Evolutionary conservation across 768 basidiomycete species (phyloP).

Genomic region (Collybia nuda): DNA sequence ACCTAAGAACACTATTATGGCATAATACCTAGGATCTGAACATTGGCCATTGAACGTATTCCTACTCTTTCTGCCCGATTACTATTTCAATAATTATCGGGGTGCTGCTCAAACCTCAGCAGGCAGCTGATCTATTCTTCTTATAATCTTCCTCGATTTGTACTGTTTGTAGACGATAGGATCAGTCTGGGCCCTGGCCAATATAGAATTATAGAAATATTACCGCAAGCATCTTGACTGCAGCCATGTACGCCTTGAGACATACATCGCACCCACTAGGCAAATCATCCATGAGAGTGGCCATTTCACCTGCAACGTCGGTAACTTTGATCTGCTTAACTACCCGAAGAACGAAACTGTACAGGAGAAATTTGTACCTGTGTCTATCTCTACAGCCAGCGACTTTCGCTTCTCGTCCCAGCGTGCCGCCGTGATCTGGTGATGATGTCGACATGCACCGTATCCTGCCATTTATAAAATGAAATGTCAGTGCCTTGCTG

Average conservation of each 20-base stretch:
- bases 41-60: constrained; percentile 2
- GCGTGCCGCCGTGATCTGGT: constrained; percentile 34
- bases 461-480: constrained; percentile 39
- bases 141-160: constrained; percentile 58
- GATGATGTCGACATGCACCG: constrained; percentile 57
- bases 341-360: not conserved
- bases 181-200: not conserved
- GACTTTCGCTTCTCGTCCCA: constrained; percentile 55
- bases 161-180: constrained; percentile 42
- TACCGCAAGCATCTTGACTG: constrained; percentile 70
- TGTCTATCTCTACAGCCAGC: constrained; percentile 49
- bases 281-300: constrained; percentile 42
- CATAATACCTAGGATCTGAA: constrained; percentile 65
- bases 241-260: constrained; percentile 59
- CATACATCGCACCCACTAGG: constrained; percentile 48
- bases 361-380: constrained; percentile 34
- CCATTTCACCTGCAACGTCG: constrained; percentile 71
- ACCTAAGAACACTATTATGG: constrained; percentile 85
- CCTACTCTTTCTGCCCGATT: not conserved
- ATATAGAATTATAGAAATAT: constrained; percentile 15
- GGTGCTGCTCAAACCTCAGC: constrained; percentile 15
- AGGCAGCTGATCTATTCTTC: constrained; percentile 48
- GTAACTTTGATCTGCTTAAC: constrained; percentile 42
- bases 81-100: constrained; percentile 2
- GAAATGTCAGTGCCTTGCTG: constrained; percentile 5